These are phyloP conservation scores for Saccharum spontaneum DNA, from an alignment of 176 grass and related monocot species.

Conservation along the genomic window DNA sequence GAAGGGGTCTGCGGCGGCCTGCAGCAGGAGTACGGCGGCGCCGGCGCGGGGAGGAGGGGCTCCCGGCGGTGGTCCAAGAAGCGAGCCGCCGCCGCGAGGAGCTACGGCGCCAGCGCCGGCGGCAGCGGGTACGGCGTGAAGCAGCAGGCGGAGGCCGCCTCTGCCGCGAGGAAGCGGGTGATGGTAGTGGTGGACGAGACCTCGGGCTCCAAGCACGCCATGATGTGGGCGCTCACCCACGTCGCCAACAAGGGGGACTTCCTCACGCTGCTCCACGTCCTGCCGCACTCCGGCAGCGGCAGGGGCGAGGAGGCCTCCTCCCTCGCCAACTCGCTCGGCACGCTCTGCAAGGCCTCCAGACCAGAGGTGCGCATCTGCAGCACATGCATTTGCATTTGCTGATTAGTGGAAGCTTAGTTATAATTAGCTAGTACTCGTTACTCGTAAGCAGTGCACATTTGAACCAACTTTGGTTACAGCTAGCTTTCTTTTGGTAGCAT, in stretches of 20 bases:
- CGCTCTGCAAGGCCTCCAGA: slow-evolving; percentile 79
- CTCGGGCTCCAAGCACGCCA: slow-evolving; percentile 77
- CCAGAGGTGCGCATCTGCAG: slow-evolving; percentile 58
- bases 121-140: background rate
- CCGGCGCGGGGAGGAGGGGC: slow-evolving; percentile 36
- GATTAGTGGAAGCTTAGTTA: background rate
- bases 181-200: slow-evolving; percentile 92
- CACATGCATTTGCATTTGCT: background rate
- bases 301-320: slow-evolving; percentile 45
- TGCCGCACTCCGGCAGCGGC: slow-evolving; percentile 44
- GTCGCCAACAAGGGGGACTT: slow-evolving; percentile 87
- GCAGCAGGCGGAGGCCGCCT: slow-evolving; percentile 25
- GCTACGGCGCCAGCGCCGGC: slow-evolving; percentile 16
- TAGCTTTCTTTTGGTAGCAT: slow-evolving; percentile 25
- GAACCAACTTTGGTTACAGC: background rate
- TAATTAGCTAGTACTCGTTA: background rate
- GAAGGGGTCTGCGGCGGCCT: slow-evolving; percentile 21
- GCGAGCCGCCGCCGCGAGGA: slow-evolving; percentile 28
- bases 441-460: background rate
- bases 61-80: slow-evolving; percentile 79
- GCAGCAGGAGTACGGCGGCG: slow-evolving; percentile 12
- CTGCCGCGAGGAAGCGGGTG: slow-evolving; percentile 72
- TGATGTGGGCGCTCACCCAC: slow-evolving; percentile 98
- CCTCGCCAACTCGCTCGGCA: slow-evolving; percentile 79
- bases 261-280: slow-evolving; percentile 81